Evolutionary conservation across 441 rosid species (phyloP).

Genomic region (Bocquillonia castaneifolia): DNA sequence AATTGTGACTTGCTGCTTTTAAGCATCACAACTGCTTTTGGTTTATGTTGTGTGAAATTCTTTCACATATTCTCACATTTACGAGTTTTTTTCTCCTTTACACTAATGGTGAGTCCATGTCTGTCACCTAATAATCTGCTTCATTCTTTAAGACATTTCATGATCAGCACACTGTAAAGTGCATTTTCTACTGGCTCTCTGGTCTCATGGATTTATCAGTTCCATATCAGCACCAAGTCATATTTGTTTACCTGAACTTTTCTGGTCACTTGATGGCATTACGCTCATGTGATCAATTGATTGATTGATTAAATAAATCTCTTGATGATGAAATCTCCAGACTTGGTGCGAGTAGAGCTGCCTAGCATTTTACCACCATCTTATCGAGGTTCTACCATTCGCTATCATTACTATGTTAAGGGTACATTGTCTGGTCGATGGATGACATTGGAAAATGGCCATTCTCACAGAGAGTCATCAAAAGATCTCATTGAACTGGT

Average conservation of each 20-base stretch:
- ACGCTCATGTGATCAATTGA: slow-evolving; percentile 7
- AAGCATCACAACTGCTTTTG: no score
- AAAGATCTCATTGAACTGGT: slow-evolving; percentile 64
- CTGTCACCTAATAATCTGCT: neutral
- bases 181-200: neutral
- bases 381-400: slow-evolving; percentile 76
- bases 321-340: slow-evolving; percentile 40
- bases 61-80: no score
- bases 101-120: neutral
- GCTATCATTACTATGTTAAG: slow-evolving; percentile 74
- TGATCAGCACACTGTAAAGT: neutral
- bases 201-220: slow-evolving; percentile 3
- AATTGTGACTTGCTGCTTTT: no score
- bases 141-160: neutral
- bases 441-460: slow-evolving; percentile 64
- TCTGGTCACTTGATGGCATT: neutral
- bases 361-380: slow-evolving; percentile 82
- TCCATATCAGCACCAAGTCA: neutral
- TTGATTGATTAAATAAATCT: neutral
- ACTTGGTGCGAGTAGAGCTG: slow-evolving; percentile 60
- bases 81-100: no score
- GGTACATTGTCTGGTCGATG: slow-evolving; percentile 52
- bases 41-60: no score
- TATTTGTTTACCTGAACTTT: neutral
- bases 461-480: slow-evolving; percentile 34